phyloP scores from a whole-genome alignment of 768 basidiomycete genomes.

The Asterophora lycoperdoides region DNA sequence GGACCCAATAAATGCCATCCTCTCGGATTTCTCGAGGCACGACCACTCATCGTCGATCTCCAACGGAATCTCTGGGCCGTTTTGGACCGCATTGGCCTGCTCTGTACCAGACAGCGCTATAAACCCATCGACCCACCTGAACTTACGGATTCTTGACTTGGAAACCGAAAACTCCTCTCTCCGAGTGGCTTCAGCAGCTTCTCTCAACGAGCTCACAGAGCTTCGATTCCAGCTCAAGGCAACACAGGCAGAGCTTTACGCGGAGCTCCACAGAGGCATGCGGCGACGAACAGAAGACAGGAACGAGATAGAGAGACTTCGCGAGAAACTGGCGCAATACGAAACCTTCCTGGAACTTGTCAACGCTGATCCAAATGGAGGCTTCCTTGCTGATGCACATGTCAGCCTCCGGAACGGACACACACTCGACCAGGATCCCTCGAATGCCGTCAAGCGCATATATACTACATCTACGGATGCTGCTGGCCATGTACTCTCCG shows the following conservation, averaged over 20 bases:
- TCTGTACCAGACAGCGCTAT: background rate
- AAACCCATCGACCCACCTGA: slow-evolving; percentile 3
- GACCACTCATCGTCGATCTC: slow-evolving; percentile 5
- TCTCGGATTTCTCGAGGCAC: slow-evolving; percentile 16
- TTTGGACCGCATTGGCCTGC: slow-evolving; percentile 8
- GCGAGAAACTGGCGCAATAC: slow-evolving; percentile 7
- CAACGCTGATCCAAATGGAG: background rate
- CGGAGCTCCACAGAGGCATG: slow-evolving; percentile 13
- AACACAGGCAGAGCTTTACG: slow-evolving; percentile 14
- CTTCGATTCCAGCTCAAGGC: slow-evolving; percentile 11
- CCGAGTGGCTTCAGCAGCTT: slow-evolving; percentile 1
- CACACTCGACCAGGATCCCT: slow-evolving; percentile 11
- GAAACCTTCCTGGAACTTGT: slow-evolving; percentile 5
- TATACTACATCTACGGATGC: too few species aligned
- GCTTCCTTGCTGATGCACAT: background rate
- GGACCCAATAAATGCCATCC: slow-evolving; percentile 34
- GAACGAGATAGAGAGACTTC: slow-evolving; percentile 9
- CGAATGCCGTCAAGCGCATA: slow-evolving; percentile 5
- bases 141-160: slow-evolving; percentile 13
- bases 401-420: background rate
- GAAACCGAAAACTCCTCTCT: slow-evolving; percentile 10
- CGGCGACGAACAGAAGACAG: slow-evolving; percentile 5
- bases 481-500: slow-evolving; percentile 9
- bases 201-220: slow-evolving; percentile 4
- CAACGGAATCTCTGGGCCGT: slow-evolving; percentile 16